Evolutionary conservation across 2,329 filamentous ascomycete genomes (phyloP), one percentile per base, ranked within the genome.

Genomic region (Plectosphaerella plurivora): DNA sequence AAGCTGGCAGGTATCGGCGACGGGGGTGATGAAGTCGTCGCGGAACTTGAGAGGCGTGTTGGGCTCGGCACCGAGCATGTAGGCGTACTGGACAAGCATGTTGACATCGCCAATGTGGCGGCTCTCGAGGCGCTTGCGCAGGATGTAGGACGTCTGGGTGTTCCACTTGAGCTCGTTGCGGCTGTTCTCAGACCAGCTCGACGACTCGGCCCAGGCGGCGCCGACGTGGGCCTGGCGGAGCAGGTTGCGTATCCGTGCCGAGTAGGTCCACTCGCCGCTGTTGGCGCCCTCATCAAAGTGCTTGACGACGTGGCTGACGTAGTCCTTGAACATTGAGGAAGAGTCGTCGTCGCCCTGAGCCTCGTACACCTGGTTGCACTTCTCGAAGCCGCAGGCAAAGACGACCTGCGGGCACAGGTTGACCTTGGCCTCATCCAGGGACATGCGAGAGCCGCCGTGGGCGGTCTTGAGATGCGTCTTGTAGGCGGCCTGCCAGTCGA

Each of bases 401-500:
- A 77, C 69, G 3, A 73, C 70, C 56, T 77, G 75, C 1, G 71
- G 70, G 53, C 74, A 76, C 5, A 76, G 61, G 24, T 66, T 68
- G 39, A 74, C 66, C 58, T 69, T 73, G 57, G 69, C 71, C 36
- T 74, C 69, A 51, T 72, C 70, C 20, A 73, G 63, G 14, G 65
- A 66, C 65, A 73, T 70, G 15, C 70, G 65, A 2, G 69, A 70
- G 22, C 72, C 72, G 45, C 71, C 68, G 51, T 77, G 74, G 6
- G 63, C 68, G 24, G 68, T 66, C 57, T 76, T 77, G 45, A 76
- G 61, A 55, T 77, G 75, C 5, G 68, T 69, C 57, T 75, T 73
- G 63, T 76, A 76, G 15, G 73, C 74, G 18, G 68, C 73, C 57
- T 74, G 70, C 70, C 73, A 76, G 60, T 77, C 75, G 56, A 75